Base-by-base conservation (phyloP, 495 filamentous ascomycete genomes). In the Trichoderma asperelloides region DNA sequence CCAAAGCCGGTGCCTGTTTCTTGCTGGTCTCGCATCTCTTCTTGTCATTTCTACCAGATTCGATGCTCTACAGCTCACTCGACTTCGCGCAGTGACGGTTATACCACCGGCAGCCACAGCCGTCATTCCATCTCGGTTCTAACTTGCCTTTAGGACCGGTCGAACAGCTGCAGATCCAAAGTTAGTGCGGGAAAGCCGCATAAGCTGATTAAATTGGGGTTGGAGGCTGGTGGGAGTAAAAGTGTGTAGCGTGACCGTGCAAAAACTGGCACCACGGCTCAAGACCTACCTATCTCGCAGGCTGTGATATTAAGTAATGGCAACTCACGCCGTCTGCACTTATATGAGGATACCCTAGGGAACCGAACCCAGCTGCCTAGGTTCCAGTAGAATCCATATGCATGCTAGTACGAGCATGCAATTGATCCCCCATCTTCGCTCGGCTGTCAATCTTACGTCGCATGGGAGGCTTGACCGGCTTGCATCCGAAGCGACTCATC, bases 201-300 rank as follows among this genome's bases (percentile, higher is more conserved):
- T 60, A 25, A 60, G n/a, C 16, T 30, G 25, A 60, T 60, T 7
- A 30, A 60, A 18, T 30, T 60, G 27, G 55, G 2, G 55, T 13
- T 30, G 13, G 25, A 15, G 55, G 55, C 11, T 30, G 13, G 25
- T 12, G 55, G 25, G 55, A 60, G 27, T 0, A 30, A 16, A 60
- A 30, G 55, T 12, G 55, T 60, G 55, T 60, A 60, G 55, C 27
- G 55, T 60, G 55, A 60, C 55, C 27, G 55, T 16, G 23, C 55
- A 60, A 60, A 37, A 60, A 30, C 16, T 30, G 55, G 55, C 55
- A 21, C 55, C 27, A 60, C 28, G 25, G 23, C 12, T 21, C 55
- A 16, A 30, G 12, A 18, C 55, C 5, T 57, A 37, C 33, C 33
- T 37, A 37, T 37, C 33, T 37, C 33, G 33, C 33, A n/a, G 16